Base-by-base conservation (phyloP, 163 green algal species). In the Prototheca wickerhamii region DNA sequence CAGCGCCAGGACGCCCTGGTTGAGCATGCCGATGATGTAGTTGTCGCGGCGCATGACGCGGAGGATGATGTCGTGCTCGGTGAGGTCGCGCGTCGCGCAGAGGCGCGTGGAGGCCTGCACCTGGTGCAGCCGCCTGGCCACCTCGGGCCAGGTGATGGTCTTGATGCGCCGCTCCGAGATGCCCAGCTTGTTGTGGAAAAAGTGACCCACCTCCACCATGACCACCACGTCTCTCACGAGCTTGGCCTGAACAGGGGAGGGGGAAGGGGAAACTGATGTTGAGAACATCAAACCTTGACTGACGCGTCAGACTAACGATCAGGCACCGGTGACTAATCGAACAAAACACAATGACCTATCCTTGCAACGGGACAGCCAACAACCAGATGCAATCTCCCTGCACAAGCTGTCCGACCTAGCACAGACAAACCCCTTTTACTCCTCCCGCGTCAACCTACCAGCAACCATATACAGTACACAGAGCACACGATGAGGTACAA, bases 1-100 rank as follows among this genome's bases (percentile, higher is more conserved):
- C 58, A 95, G 71, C 20, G 81, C 74, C 58, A 96, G 75, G 46
- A 91, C 80, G 34, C 83, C 82, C 43, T 85, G 79, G 73, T 91
- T 91, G 55, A 94, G 72, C 81, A 94, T 90, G 46, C 80, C 90
- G 6, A 96, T 89, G 2, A 96, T 77, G 75, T 93, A 97, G 71
- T 98, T 96, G 42, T 97, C 91, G 72, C 91, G 91, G 57, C 88
- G 80, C 86, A 96, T 92, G 68, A 96, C 89, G 32, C 88, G 77
- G 15, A 67, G 75, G 32, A 95, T 81, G 4, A 97, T 83, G 64
- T 95, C 91, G 53, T 89, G 82, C 79, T 92, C 86, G 21, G 72
- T 86, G 21, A 96, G 76, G 56, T 94, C 85, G 4, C 76, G 74
- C 29, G 58, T 61, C 31, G 91, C 75, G 74, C 87, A 95, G 61